Evolutionary conservation across 495 filamentous ascomycete species (phyloP).

Genomic region (Aspergillus nidulans): DNA sequence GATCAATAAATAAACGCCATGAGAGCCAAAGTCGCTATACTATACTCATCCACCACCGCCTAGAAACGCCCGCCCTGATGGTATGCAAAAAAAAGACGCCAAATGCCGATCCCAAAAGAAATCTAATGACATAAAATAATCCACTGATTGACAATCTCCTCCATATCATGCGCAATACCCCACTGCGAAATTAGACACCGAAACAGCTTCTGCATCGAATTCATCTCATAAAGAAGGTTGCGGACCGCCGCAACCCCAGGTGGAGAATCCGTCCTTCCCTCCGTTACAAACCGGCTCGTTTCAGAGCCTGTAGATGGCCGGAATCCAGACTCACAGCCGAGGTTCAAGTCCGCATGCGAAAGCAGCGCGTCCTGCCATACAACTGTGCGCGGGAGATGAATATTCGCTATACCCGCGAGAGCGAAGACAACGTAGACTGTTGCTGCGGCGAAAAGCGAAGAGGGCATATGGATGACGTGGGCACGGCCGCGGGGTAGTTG

Average conservation of each 20-base stretch:
- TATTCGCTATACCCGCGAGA: conserved; percentile 32
- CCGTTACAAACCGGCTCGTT: conserved; percentile 34
- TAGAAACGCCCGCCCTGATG: too few species aligned
- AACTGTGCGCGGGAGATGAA: conserved; percentile 37
- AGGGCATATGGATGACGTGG: conserved; percentile 46
- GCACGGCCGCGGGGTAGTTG: conserved; percentile 43
- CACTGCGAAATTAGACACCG: conserved; percentile 44
- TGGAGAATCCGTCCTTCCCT: conserved; percentile 18
- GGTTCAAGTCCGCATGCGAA: conserved; percentile 31
- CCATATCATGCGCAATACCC: conserved; percentile 49
- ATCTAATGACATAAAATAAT: conserved; percentile 41
- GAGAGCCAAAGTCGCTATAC: not conserved
- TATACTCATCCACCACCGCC: not conserved
- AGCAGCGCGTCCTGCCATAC: conserved; percentile 43
- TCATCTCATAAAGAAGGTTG: conserved; percentile 47
- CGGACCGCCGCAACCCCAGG: conserved; percentile 23
- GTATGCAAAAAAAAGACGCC: too few species aligned
- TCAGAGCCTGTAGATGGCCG: conserved; percentile 27
- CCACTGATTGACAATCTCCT: conserved; percentile 43
- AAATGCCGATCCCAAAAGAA: not conserved
- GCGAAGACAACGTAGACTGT: conserved; percentile 42
- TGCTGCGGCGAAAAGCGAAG: conserved; percentile 41
- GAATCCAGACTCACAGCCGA: conserved; percentile 21
- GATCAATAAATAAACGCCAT: not conserved
- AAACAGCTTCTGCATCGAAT: conserved; percentile 49